Evolutionary conservation across 1,139 yeast genomes (phyloP).

Genomic region (Arxiozyma slooffiae): DNA sequence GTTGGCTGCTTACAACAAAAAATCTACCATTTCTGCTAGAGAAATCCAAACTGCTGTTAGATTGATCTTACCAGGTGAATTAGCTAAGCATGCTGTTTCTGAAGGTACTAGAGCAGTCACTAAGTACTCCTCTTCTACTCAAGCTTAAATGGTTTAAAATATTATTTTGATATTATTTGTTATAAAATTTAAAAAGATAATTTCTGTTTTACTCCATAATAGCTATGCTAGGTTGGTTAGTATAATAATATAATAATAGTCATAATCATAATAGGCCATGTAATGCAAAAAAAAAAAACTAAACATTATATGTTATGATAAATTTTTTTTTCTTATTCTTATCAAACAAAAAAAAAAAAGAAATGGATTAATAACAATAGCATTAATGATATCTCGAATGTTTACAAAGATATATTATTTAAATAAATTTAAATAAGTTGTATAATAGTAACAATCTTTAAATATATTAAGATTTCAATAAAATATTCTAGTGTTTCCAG

Average conservation of each 20-base stretch:
- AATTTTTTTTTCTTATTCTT: background rate
- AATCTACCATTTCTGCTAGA: constrained; percentile 97
- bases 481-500: background rate
- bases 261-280: background rate
- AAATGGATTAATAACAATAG: background rate
- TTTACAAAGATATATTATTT: background rate
- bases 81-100: constrained; percentile 98
- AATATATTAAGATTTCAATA: background rate
- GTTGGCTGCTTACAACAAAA: constrained; percentile 99
- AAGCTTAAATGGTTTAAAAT: constrained; percentile 31
- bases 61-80: constrained; percentile 98
- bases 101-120: constrained; percentile 99
- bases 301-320: background rate
- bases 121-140: constrained; percentile 81
- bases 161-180: background rate
- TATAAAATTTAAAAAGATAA: background rate
- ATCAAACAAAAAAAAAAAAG: too few species aligned
- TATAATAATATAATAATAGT: background rate
- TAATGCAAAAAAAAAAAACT: too few species aligned
- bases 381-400: background rate
- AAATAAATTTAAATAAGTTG: background rate
- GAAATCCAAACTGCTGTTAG: constrained; percentile 99
- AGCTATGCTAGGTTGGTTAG: background rate
- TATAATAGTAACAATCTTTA: background rate
- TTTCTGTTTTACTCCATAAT: background rate